phyloP scores from a whole-genome alignment of 371 early-diverging fungal species.

The Lichtheimia corymbifera region DNA sequence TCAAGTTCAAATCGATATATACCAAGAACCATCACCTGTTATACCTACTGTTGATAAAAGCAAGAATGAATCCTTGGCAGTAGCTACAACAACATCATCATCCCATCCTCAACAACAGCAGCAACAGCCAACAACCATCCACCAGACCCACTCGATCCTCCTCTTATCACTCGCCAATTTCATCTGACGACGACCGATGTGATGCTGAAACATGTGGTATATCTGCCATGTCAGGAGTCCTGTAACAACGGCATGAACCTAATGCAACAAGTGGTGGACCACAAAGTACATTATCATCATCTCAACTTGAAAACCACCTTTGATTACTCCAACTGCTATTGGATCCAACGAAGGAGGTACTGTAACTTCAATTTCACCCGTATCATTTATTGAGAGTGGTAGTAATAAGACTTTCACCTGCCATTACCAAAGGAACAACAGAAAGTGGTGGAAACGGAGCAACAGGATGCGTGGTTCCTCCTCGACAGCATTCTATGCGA shows the following conservation, averaged over 20 bases:
- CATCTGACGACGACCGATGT: neutral
- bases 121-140: neutral
- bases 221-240: conserved; percentile 7
- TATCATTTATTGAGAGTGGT: neutral
- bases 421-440: neutral
- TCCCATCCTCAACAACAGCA: neutral
- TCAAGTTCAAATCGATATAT: neutral
- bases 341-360: no score
- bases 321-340: neutral
- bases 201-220: conserved; percentile 10
- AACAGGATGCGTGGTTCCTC: conserved; percentile 10
- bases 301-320: conserved; percentile 2
- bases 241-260: neutral
- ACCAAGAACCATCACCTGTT: neutral
- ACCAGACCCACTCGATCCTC: neutral
- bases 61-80: neutral
- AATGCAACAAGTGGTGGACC: neutral
- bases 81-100: neutral
- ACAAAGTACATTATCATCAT: neutral
- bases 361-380: conserved; percentile 8
- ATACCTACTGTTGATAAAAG: neutral
- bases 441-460: neutral
- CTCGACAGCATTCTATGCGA: conserved; percentile 20
- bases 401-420: neutral
- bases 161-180: conserved; percentile 2